These are phyloP conservation scores for Acanthochlamys bracteata DNA, from an alignment of 106 monocot genomes.

Conservation along the genomic window DNA sequence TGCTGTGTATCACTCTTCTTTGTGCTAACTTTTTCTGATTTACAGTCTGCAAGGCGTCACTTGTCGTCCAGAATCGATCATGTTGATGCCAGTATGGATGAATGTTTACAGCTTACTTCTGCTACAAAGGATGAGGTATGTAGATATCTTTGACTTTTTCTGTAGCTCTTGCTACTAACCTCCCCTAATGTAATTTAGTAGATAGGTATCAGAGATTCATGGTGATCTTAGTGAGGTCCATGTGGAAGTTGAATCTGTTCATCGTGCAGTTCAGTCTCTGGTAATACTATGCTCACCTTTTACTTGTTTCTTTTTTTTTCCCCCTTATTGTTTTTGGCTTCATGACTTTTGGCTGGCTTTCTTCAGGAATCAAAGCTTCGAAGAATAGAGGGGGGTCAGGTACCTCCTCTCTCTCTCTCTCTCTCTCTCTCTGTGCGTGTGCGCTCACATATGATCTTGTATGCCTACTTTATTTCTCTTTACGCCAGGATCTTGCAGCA, in stretches of 20 bases:
- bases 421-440: not conserved
- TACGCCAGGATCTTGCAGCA: conserved; percentile 42
- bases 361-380: conserved; percentile 53
- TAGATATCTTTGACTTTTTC: not conserved
- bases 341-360: conserved; percentile 9
- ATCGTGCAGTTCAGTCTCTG: conserved; percentile 40
- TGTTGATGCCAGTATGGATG: conserved; percentile 47
- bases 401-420: conserved; percentile 2
- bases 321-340: not conserved
- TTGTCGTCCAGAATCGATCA: conserved; percentile 60
- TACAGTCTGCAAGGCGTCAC: conserved; percentile 47
- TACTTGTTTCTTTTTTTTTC: not conserved
- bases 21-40: conserved; percentile 8
- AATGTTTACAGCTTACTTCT: conserved; percentile 39
- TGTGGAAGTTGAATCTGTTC: conserved; percentile 54
- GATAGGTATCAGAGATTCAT: conserved; percentile 42
- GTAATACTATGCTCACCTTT: conserved; percentile 16
- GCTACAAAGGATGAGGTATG: conserved; percentile 47
- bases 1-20: not conserved
- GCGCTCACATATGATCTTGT: not conserved
- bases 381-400: conserved; percentile 42
- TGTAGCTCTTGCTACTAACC: not conserved
- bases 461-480: not conserved
- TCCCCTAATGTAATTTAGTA: not conserved
- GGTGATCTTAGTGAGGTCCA: conserved; percentile 40